Conservation (phyloP, 768 basidiomycete species). For the Russula foetens region DNA sequence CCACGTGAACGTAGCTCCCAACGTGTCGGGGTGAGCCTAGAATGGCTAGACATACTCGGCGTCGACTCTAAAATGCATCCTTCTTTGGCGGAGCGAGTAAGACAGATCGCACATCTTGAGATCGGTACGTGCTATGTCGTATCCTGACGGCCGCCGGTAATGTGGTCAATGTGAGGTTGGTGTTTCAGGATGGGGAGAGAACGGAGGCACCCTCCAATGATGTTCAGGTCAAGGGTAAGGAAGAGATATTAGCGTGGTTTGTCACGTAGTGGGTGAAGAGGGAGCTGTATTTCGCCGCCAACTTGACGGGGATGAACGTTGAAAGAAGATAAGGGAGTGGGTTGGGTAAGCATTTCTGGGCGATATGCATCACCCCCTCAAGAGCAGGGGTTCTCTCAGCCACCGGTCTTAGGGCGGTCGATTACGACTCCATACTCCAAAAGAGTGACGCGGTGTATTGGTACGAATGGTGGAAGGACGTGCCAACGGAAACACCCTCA, state of each 20-base stretch:
- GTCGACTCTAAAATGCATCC: constrained; percentile 6
- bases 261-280: neutral
- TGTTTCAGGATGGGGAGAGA: neutral
- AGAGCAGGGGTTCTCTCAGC: neutral
- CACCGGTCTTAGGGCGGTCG: too few species aligned
- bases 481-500: too few species aligned
- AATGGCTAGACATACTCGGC: neutral
- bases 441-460: too few species aligned
- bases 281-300: neutral
- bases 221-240: neutral
- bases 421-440: too few species aligned
- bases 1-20: neutral
- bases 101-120: neutral
- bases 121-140: neutral
- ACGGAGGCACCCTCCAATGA: neutral
- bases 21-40: neutral
- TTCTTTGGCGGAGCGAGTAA: neutral
- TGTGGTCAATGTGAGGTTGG: neutral
- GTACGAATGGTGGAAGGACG: too few species aligned
- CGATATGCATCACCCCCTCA: neutral
- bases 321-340: neutral
- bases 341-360: neutral
- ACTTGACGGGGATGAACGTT: neutral
- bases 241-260: neutral
- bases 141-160: neutral